Evolutionary conservation across 768 basidiomycete genomes (phyloP), one percentile per base, ranked within the genome.

Genomic region (Termitomyces eurrhizus): DNA sequence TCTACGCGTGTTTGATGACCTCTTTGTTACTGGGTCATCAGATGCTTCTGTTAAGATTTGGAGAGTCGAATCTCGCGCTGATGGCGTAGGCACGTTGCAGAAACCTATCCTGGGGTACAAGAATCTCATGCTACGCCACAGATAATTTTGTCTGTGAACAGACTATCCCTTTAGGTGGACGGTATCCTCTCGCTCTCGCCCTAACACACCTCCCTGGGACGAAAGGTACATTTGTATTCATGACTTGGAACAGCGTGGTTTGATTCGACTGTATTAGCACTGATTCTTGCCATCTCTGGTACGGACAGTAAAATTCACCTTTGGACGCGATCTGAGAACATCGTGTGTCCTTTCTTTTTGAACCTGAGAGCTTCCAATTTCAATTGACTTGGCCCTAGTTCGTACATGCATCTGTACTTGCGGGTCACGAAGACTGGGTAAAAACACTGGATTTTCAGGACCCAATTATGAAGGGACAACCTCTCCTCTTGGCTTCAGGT

Each of bases 361-460:
- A 48, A 51, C 49, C 14, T 3, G 6, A 35, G 3, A 41, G 26
- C 18, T 37, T 49, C 37, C 36, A 36, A 48, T 57, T 52, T 49
- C 14, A 50, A 37, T 37, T 62, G 21, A 56, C 37, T 49, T 39
- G 39, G 39, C 32, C 48, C 35, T 35, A 88, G 89, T 90, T 88
- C 69, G 77, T 86, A 14, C 78, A 74, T 57, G 83, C 85, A 21
- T 83, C 83, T 3, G 74, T 77, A 0, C 77, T 92, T 52, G 75
- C 83, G 13, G 97, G 97, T 2, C 97, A 99, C 68, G 92, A 97
- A 78, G 96, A 99, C 68, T 99, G 97, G 97, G 82, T 98, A 57
- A 86, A 90, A 56, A 80, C 86, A 61, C 82, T 98, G 41, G 81
- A 87, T 2, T 94, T 98, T 71, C 77, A 77, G 49, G 46, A 66